Evolutionary conservation across 441 rosid species (phyloP).

Genomic region (Populus tomentosa): DNA sequence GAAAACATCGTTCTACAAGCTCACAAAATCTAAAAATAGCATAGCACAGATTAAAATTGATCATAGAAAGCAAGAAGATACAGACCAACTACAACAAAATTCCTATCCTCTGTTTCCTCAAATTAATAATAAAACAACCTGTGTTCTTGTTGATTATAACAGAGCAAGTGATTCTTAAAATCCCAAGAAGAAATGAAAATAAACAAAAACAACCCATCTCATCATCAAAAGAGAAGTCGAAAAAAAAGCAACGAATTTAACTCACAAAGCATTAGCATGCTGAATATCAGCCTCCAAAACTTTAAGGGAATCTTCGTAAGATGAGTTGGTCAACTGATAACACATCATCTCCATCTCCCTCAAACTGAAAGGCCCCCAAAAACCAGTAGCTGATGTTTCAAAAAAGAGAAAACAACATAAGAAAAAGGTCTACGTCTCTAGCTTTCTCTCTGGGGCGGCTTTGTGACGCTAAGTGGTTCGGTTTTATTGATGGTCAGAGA

Average conservation of each 20-base stretch:
- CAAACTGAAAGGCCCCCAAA: background rate
- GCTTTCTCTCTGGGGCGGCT: conserved; percentile 28
- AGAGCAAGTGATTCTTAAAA: conserved; percentile 2
- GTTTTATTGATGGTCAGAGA: conserved; percentile 14
- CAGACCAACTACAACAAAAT: background rate
- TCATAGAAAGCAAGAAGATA: background rate
- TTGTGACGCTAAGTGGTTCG: conserved; percentile 5
- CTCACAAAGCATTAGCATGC: conserved; percentile 90
- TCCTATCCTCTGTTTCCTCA: background rate
- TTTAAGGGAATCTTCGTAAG: conserved; percentile 77
- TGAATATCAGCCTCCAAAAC: conserved; percentile 83
- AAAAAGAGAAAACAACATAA: conserved; percentile 9
- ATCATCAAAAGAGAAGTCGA: background rate
- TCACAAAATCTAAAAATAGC: conserved; percentile 2
- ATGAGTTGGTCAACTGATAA: conserved; percentile 63
- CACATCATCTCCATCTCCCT: conserved; percentile 57
- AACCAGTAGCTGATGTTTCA: background rate
- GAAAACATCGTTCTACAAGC: background rate
- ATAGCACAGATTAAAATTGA: conserved; percentile 4
- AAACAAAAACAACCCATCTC: conserved; percentile 18
- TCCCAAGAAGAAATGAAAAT: conserved; percentile 9
- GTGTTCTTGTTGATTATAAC: background rate
- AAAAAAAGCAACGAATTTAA: conserved; percentile 17
- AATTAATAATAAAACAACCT: background rate
- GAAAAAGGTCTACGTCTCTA: background rate